These are phyloP conservation scores for Vanrija humicola DNA, from an alignment of 1,284 basidiomycete genomes.

Conservation along the genomic window DNA sequence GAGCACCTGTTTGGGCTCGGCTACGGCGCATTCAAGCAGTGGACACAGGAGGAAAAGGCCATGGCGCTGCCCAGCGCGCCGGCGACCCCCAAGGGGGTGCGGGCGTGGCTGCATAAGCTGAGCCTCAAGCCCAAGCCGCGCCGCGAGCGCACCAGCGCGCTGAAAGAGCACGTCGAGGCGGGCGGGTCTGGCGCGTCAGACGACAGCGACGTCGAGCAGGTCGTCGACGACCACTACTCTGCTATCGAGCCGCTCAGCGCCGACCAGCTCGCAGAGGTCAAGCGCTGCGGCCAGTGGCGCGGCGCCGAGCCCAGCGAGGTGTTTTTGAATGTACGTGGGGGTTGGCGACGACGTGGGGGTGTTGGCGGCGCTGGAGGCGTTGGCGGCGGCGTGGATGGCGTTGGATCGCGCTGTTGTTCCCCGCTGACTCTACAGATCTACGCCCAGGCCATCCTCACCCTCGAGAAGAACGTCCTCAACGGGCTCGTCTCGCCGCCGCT, in stretches of 20 bases:
- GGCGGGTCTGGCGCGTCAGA: neutral
- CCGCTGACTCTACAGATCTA: constrained; percentile 18
- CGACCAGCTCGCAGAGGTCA: constrained; percentile 25
- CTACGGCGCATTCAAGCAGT: constrained; percentile 15
- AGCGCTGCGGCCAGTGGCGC: constrained; percentile 25
- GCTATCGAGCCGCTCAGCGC: constrained; percentile 2
- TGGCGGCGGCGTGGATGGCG: neutral
- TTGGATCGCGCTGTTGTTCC: too few species aligned
- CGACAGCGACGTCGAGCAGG: constrained; percentile 10
- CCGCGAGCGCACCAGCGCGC: neutral
- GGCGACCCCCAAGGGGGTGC: neutral
- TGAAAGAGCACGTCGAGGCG: neutral
- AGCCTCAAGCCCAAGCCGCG: constrained; percentile 4
- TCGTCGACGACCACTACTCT: constrained; percentile 4
- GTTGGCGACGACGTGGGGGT: neutral
- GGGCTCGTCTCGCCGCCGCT: constrained; percentile 29
- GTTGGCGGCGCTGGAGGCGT: neutral
- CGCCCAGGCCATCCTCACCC: constrained; percentile 24
- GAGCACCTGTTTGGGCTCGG: constrained; percentile 21
- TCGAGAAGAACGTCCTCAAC: constrained; percentile 27
- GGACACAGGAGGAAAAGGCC: constrained; percentile 4
- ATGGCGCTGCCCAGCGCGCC: too few species aligned
- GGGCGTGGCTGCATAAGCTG: constrained; percentile 4
- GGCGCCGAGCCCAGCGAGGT: constrained; percentile 19
- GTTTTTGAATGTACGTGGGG: constrained; percentile 24